Percentiles rank a stretch among this genome's conserved stretches.
Conservation (phyloP, 2,329 filamentous ascomycete genomes). For the Neopestalotiopsis sp. region DNA sequence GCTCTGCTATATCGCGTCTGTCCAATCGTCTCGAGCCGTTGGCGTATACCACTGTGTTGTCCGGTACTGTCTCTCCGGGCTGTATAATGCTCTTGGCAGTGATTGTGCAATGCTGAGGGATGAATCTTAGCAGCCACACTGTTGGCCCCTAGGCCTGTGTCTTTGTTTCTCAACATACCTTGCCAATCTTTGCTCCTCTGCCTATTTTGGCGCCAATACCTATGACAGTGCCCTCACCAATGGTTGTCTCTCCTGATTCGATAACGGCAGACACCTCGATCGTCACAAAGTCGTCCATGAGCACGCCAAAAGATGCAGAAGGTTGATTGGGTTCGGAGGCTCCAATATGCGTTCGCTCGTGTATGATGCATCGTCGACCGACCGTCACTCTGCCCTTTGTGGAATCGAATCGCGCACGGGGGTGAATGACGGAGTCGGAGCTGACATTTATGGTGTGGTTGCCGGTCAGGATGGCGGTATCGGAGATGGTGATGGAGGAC, state of each 20-base stretch:
- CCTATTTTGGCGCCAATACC: constrained; percentile 67
- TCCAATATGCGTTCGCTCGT: constrained; percentile 70
- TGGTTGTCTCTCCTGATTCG: constrained; percentile 66
- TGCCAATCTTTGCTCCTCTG: constrained; percentile 65
- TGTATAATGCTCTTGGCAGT: constrained; percentile 66
- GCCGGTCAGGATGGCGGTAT: constrained; percentile 69
- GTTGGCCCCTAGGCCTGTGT: neutral
- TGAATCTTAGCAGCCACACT: neutral
- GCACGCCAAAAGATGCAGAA: constrained; percentile 52
- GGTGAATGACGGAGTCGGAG: constrained; percentile 82
- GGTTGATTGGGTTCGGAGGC: constrained; percentile 40
- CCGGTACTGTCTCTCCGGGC: constrained; percentile 63
- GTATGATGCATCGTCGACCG: constrained; percentile 81
- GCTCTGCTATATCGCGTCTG: constrained; percentile 63
- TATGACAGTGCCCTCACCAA: constrained; percentile 65
- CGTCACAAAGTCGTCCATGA: constrained; percentile 65
- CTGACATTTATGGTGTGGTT: constrained; percentile 80
- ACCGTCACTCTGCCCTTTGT: constrained; percentile 79
- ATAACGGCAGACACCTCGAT: constrained; percentile 65
- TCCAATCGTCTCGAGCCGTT: constrained; percentile 65
- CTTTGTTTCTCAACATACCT: constrained; percentile 48
- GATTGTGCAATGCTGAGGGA: constrained; percentile 69
- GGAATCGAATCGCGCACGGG: constrained; percentile 80
- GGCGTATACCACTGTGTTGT: constrained; percentile 74
- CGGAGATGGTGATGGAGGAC: constrained; percentile 65